phyloP scores from a whole-genome alignment of 2,329 filamentous ascomycete species.

The Aureobasidium lini region DNA sequence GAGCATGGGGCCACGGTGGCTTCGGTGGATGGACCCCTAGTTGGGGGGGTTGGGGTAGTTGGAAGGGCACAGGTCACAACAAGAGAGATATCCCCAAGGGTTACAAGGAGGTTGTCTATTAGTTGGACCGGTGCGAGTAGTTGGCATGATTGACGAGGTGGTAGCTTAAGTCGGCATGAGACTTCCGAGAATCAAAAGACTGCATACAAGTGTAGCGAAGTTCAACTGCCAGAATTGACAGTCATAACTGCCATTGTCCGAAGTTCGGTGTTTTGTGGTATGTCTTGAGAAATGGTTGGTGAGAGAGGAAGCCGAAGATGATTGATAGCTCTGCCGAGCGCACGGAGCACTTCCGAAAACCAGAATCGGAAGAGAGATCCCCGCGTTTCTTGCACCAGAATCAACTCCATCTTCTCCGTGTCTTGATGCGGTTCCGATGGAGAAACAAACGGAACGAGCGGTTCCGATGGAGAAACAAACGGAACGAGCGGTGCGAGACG shows the following conservation, averaged over 20 bases:
- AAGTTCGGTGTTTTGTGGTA: not conserved
- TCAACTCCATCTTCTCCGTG: not conserved
- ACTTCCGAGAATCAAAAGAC: not conserved
- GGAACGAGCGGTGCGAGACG: not conserved
- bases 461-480: not conserved
- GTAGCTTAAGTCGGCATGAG: not conserved
- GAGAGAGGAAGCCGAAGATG: not conserved
- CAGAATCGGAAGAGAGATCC: not conserved
- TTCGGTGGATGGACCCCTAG: not conserved
- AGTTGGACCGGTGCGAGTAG: not conserved
- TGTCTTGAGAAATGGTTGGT: not conserved
- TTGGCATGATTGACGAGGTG: not conserved
- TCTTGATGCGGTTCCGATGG: not conserved
- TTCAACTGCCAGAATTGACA: not conserved
- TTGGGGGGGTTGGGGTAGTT: not conserved
- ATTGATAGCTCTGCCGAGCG: not conserved
- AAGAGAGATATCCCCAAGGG: not conserved
- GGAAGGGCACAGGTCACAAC: not conserved
- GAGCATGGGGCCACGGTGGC: not conserved
- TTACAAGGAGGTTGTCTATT: slow-evolving; percentile 13
- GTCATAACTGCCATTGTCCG: not conserved
- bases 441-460: not conserved
- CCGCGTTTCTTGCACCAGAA: not conserved
- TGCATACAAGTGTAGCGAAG: not conserved
- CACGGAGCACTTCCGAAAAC: not conserved